Evolutionary conservation across 2,329 filamentous ascomycete genomes (phyloP).

Genomic region (Teratosphaeria nubilosa): DNA sequence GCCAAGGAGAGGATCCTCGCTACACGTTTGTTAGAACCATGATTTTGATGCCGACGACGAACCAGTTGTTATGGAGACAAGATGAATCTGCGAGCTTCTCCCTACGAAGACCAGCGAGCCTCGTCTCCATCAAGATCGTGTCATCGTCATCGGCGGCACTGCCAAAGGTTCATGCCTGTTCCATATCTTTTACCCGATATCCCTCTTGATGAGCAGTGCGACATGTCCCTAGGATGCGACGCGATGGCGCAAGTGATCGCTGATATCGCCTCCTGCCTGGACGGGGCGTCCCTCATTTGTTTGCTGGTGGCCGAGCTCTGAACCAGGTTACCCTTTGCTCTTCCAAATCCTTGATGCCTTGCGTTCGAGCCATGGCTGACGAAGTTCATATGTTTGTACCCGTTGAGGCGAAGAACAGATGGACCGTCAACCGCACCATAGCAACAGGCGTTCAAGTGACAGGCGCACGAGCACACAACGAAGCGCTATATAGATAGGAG

Average conservation of each 20-base stretch:
- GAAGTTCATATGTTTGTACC: not conserved
- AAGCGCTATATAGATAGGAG: not conserved
- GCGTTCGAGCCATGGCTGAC: not conserved
- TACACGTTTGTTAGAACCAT: not conserved
- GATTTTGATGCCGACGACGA: not conserved
- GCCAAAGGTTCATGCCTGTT: not conserved
- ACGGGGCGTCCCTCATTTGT: not conserved
- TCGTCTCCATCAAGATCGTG: not conserved
- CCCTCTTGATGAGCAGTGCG: not conserved
- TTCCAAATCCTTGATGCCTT: not conserved
- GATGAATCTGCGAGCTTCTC: not conserved
- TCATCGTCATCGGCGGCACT: not conserved
- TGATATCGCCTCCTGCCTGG: not conserved
- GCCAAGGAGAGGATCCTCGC: not conserved
- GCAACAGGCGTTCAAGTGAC: not conserved
- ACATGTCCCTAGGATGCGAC: not conserved
- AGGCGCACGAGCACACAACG: not conserved
- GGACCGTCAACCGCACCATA: not conserved
- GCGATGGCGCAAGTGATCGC: not conserved
- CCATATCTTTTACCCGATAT: not conserved
- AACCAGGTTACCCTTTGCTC: not conserved
- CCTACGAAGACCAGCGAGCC: not conserved
- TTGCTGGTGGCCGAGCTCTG: not conserved
- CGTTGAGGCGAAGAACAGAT: not conserved
- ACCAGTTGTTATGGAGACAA: not conserved